Conservation (phyloP, 139 green algal genomes). For the Picochlorum sp. region DNA sequence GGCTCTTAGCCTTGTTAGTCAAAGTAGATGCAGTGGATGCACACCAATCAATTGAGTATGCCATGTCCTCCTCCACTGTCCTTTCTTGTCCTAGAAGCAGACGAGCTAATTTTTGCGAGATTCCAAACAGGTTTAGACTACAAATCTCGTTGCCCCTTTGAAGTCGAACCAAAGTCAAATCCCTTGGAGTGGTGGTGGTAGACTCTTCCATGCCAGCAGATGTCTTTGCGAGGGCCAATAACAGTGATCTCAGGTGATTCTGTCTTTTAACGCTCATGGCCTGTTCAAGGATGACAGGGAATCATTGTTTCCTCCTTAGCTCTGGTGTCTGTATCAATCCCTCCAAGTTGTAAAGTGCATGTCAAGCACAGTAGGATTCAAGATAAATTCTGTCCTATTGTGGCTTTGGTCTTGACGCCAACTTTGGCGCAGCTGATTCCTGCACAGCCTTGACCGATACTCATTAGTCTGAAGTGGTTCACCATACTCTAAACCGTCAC, state of each 20-base stretch:
- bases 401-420: not conserved
- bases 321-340: slow-evolving; percentile 1
- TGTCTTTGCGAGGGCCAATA: not conserved
- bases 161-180: too few relatives aligned
- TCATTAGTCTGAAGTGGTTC: slow-evolving; percentile 63
- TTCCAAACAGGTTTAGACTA: too few relatives aligned
- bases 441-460: slow-evolving; percentile 15
- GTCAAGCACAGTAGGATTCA: slow-evolving; percentile 13
- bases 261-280: slow-evolving; percentile 4
- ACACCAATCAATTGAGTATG: not conserved
- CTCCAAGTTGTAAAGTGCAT: slow-evolving; percentile 17
- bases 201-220: not conserved
- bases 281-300: slow-evolving; percentile 9
- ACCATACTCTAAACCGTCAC: slow-evolving; percentile 65
- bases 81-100: too few relatives aligned
- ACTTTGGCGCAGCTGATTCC: not conserved
- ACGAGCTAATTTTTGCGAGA: too few relatives aligned
- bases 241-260: not conserved
- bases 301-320: slow-evolving; percentile 5
- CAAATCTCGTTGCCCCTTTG: too few relatives aligned
- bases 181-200: too few relatives aligned
- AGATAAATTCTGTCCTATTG: not conserved
- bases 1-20: too few relatives aligned
- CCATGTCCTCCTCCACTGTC: not conserved
- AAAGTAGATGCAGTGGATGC: not conserved